Conservation (phyloP, 805 yeast genomes). For the Barnettozyma pratensis region DNA sequence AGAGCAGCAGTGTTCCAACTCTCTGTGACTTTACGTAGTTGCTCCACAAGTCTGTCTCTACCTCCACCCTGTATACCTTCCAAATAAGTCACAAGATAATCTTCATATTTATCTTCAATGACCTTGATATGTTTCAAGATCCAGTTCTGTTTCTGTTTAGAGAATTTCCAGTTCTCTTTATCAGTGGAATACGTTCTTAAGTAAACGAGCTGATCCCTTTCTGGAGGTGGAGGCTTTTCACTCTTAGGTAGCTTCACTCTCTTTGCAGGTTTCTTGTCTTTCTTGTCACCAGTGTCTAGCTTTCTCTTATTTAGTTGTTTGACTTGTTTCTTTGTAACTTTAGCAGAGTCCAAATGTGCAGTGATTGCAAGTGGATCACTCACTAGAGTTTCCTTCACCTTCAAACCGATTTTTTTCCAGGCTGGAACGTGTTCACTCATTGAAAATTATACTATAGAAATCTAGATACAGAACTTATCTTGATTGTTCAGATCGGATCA, state of each 20-base stretch:
- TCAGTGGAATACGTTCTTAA: conserved; percentile 54
- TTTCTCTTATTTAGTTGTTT: conserved; percentile 33
- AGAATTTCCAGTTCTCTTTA: conserved; percentile 68
- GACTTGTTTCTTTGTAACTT: conserved; percentile 36
- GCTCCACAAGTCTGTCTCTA: conserved; percentile 47
- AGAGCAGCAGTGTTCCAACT: conserved; percentile 48
- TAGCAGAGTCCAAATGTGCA: conserved; percentile 39
- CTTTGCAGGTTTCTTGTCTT: conserved; percentile 56
- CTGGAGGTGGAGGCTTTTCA: conserved; percentile 68
- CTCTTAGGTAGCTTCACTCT: conserved; percentile 62
- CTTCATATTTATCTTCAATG: conserved; percentile 50
- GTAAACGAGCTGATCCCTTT: conserved; percentile 67
- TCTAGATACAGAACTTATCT: no score
- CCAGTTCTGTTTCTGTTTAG: conserved; percentile 87
- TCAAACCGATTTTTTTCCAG: conserved; percentile 75
- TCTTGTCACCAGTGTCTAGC: conserved; percentile 10
- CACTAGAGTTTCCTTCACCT: conserved; percentile 44
- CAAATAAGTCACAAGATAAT: conserved; percentile 45
- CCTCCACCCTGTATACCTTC: conserved; percentile 69
- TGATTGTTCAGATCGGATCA: no score
- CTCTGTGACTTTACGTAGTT: conserved; percentile 40
- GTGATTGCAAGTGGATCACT: conserved; percentile 41
- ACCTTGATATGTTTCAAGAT: conserved; percentile 53
- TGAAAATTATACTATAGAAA: not conserved
- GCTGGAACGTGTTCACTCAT: conserved; percentile 53